A percentile compares a stretch with the other conserved stretches of the same genome.
Evolutionary conservation across 2,329 filamentous ascomycete genomes (phyloP).

Genomic region (Cadophora luteo-olivacea): DNA sequence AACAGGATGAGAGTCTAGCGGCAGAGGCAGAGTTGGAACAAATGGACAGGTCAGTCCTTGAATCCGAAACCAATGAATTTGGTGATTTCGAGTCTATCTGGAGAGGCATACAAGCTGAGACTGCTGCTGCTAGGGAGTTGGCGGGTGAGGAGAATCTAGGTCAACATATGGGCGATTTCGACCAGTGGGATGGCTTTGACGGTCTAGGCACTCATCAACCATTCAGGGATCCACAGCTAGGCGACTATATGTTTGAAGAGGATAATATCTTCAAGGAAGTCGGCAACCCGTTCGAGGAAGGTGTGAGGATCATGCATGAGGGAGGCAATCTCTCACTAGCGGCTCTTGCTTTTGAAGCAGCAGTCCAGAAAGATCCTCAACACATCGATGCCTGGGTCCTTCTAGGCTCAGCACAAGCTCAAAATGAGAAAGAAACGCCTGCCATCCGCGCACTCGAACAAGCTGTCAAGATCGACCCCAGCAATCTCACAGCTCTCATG

Average conservation of each 20-base stretch:
- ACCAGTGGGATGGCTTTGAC: conserved; percentile 82
- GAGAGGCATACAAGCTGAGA: conserved; percentile 81
- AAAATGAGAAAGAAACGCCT: conserved; percentile 98
- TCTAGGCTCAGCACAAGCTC: conserved; percentile 89
- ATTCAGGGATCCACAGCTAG: conserved; percentile 78
- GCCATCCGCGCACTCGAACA: conserved; percentile 94
- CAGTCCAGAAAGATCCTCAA: conserved; percentile 85
- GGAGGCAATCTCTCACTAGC: conserved; percentile 94
- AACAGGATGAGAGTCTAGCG: conserved; percentile 49
- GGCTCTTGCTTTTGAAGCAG: conserved; percentile 93
- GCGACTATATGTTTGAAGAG: conserved; percentile 93
- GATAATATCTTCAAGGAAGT: conserved; percentile 88
- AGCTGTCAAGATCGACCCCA: conserved; percentile 84
- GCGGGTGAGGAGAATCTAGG: conserved; percentile 67
- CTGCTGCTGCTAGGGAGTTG: conserved; percentile 72
- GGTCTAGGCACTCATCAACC: conserved; percentile 67
- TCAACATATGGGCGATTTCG: conserved; percentile 74
- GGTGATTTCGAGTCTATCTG: conserved; percentile 92
- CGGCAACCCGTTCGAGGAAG: conserved; percentile 88
- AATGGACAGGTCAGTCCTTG: conserved; percentile 81
- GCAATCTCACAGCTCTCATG: conserved; percentile 90
- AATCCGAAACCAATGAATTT: conserved; percentile 76
- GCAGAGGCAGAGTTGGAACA: conserved; percentile 75
- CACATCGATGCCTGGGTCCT: conserved; percentile 95
- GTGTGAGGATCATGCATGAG: conserved; percentile 89